Evolutionary conservation across 78 protist species (phyloP).

Genomic region (Mantamonas sphyraenae): DNA sequence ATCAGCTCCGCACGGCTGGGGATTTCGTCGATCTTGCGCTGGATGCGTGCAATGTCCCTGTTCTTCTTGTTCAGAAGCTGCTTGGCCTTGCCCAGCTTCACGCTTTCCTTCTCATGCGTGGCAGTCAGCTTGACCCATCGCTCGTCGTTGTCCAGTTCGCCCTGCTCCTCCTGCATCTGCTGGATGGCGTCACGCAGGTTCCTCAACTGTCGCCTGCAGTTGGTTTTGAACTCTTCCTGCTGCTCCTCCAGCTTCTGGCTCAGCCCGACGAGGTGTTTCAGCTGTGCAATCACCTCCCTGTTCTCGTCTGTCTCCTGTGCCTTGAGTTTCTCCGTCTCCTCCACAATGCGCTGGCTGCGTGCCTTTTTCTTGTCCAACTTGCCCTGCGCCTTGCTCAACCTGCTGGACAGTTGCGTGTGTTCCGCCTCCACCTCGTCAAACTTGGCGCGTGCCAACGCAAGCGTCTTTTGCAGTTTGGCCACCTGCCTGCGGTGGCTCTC

Average conservation of each 20-base stretch:
- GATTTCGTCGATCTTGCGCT: conserved; percentile 68
- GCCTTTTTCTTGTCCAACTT: too few species aligned
- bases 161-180: too few species aligned
- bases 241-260: neutral
- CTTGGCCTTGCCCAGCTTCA: conserved; percentile 19
- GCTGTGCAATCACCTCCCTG: neutral
- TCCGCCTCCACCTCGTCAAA: too few species aligned
- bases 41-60: conserved; percentile 48
- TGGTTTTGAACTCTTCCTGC: conserved; percentile 7
- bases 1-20: conserved; percentile 85
- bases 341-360: too few species aligned
- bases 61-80: conserved; percentile 34
- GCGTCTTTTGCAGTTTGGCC: too few species aligned
- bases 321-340: neutral
- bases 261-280: neutral
- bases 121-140: neutral
- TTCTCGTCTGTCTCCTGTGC: neutral
- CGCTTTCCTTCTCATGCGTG: neutral
- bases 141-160: too few species aligned
- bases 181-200: too few species aligned
- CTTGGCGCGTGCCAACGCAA: too few species aligned
- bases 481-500: too few species aligned
- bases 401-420: too few species aligned
- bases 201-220: conserved; percentile 6
- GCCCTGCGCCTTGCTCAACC: too few species aligned